Conservation (phyloP, 805 yeast genomes). For the Candida dajiaensis region DNA sequence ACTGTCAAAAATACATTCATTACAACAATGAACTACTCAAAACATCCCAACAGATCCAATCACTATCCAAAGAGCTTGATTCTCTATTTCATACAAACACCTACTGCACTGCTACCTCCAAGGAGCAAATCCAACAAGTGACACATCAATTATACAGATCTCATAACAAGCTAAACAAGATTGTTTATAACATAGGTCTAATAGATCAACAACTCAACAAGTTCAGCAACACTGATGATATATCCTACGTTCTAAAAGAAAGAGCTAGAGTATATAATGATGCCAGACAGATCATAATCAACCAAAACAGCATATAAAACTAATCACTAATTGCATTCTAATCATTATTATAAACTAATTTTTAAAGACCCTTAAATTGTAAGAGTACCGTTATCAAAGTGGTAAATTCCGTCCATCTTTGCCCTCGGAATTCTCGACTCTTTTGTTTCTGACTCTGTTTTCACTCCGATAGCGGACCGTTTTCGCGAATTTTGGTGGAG, state of each 20-base stretch:
- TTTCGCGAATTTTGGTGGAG: background rate
- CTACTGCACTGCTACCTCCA: slow-evolving; percentile 1
- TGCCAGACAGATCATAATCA: slow-evolving; percentile 20
- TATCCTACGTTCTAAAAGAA: slow-evolving; percentile 23
- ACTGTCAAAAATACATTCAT: slow-evolving; percentile 7
- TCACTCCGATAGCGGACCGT: background rate
- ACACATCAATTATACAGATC: slow-evolving; percentile 1
- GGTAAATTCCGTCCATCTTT: too few relatives aligned
- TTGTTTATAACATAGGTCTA: slow-evolving; percentile 10
- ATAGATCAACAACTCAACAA: slow-evolving; percentile 8
- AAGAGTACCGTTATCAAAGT: too few relatives aligned
- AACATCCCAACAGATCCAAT: background rate
- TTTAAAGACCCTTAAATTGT: too few relatives aligned
- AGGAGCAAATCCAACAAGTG: slow-evolving; percentile 1
- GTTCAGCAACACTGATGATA: slow-evolving; percentile 17
- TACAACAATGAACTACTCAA: slow-evolving; percentile 10
- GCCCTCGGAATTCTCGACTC: too few relatives aligned
- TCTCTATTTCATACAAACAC: slow-evolving; percentile 1
- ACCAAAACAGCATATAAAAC: slow-evolving; percentile 10
- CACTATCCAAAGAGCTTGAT: background rate
- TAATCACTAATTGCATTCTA: too few relatives aligned
- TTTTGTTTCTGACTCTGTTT: background rate
- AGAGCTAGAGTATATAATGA: slow-evolving; percentile 24
- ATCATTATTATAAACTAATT: too few relatives aligned
- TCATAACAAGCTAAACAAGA: slow-evolving; percentile 3